Conservation (phyloP, 495 filamentous ascomycete species). For the Hypoxylon crocopeplum region DNA sequence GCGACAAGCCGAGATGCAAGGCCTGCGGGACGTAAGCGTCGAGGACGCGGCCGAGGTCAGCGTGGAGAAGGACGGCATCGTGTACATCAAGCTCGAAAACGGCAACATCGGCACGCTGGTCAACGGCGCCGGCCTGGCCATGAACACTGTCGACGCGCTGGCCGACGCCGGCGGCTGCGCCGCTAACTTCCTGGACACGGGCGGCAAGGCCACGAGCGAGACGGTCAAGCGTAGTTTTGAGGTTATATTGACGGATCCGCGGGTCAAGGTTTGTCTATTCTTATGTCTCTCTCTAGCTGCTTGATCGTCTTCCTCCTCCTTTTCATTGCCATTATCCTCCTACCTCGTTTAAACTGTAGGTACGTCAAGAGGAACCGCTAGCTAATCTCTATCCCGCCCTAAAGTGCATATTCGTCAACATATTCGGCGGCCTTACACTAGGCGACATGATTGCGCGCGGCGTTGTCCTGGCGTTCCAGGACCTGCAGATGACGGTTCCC, state of each 20-base stretch:
- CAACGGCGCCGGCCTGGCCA: conserved; percentile 89
- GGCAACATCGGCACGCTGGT: conserved; percentile 74
- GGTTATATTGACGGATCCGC: conserved; percentile 70
- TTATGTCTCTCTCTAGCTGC: no score
- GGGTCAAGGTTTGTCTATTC: conserved; percentile 61
- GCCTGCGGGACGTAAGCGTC: conserved; percentile 55
- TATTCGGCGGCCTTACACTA: conserved; percentile 86
- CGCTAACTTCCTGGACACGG: conserved; percentile 89
- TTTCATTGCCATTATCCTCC: no score
- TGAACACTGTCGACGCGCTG: conserved; percentile 90
- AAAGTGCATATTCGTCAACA: conserved; percentile 82
- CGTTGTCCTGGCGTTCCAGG: conserved; percentile 77
- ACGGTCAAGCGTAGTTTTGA: conserved; percentile 81
- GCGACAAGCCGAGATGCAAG: conserved; percentile 71
- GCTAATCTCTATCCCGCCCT: no score
- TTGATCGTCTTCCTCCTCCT: no score
- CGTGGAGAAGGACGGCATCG: conserved; percentile 79
- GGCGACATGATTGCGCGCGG: conserved; percentile 91
- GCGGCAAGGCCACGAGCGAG: conserved; percentile 86
- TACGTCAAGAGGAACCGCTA: no score
- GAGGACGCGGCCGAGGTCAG: conserved; percentile 65
- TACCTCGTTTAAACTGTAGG: no score
- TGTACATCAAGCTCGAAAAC: conserved; percentile 64
- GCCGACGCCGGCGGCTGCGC: conserved; percentile 66
- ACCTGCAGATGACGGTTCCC: conserved; percentile 71